Evolutionary conservation across 306 rosid genomes (phyloP).

Genomic region (Alnus glutinosa): DNA sequence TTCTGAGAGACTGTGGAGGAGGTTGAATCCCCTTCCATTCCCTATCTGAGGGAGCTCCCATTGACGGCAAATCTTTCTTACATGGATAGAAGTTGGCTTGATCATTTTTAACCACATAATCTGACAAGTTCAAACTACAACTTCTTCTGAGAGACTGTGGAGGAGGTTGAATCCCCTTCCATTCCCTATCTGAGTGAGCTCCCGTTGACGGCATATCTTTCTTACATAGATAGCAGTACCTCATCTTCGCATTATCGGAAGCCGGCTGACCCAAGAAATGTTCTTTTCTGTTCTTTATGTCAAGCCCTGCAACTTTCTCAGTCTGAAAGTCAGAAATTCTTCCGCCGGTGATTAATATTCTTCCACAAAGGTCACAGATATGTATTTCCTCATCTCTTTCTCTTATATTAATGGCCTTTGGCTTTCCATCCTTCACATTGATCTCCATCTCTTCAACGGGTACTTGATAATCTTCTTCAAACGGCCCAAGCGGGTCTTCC

Average conservation of each 20-base stretch:
- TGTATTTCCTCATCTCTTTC: neutral
- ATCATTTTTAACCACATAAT: too few species aligned
- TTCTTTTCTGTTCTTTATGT: neutral
- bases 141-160: neutral
- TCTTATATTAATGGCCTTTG: too few species aligned
- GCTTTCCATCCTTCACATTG: too few species aligned
- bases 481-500: too few species aligned
- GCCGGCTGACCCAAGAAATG: too few species aligned
- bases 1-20: neutral
- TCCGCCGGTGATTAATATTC: slow-evolving; percentile 11
- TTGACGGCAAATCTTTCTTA: slow-evolving; percentile 7
- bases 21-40: slow-evolving; percentile 37
- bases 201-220: slow-evolving; percentile 23
- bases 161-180: slow-evolving; percentile 45
- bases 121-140: neutral
- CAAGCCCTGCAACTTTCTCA: neutral
- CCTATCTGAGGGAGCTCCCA: slow-evolving; percentile 25
- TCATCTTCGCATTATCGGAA: too few species aligned
- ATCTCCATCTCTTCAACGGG: too few species aligned
- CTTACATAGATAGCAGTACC: slow-evolving; percentile 16
- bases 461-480: too few species aligned
- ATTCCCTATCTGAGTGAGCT: slow-evolving; percentile 29
- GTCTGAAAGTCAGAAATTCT: slow-evolving; percentile 23
- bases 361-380: slow-evolving; percentile 29
- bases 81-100: neutral